Conservation (phyloP, 305 asterid species). For the Ilex paraguariensis region DNA sequence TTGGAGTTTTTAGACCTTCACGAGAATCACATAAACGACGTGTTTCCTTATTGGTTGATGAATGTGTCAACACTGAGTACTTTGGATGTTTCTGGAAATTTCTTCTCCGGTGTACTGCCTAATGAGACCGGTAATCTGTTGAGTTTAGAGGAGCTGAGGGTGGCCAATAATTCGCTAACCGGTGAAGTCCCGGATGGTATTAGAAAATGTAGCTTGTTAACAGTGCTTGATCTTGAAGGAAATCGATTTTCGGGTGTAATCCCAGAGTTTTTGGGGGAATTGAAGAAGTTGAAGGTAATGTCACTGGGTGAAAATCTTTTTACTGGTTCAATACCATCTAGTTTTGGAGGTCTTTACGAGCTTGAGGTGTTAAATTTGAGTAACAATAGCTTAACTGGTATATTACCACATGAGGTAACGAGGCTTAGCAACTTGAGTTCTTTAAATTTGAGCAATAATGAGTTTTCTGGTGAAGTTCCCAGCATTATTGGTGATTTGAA, state of each 20-base stretch:
- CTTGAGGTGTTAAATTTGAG: constrained; percentile 60
- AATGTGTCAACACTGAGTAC: constrained; percentile 37
- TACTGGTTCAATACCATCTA: constrained; percentile 40
- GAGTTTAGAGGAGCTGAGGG: constrained; percentile 45
- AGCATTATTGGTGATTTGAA: constrained; percentile 36
- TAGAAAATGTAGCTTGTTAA: constrained; percentile 31
- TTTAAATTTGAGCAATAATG: constrained; percentile 56
- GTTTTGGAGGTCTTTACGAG: constrained; percentile 35
- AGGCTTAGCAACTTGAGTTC: constrained; percentile 54
- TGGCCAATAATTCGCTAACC: constrained; percentile 53
- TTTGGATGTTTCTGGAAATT: constrained; percentile 65
- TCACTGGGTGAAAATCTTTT: constrained; percentile 52
- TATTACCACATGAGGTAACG: constrained; percentile 48
- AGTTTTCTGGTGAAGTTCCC: constrained; percentile 47
- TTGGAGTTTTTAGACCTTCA: constrained; percentile 58
- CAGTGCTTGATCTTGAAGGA: constrained; percentile 53
- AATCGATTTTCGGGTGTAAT: constrained; percentile 44
- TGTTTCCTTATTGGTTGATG: constrained; percentile 44
- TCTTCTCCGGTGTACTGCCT: constrained; percentile 46
- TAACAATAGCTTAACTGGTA: constrained; percentile 45
- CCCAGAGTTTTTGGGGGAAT: constrained; percentile 47
- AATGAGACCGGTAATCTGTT: constrained; percentile 36
- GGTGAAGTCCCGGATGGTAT: constrained; percentile 45
- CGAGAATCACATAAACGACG: constrained; percentile 59
- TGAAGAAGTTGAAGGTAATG: constrained; percentile 36